Conservation (phyloP, 257 asterid species). For the Buddleja alternifolia region DNA sequence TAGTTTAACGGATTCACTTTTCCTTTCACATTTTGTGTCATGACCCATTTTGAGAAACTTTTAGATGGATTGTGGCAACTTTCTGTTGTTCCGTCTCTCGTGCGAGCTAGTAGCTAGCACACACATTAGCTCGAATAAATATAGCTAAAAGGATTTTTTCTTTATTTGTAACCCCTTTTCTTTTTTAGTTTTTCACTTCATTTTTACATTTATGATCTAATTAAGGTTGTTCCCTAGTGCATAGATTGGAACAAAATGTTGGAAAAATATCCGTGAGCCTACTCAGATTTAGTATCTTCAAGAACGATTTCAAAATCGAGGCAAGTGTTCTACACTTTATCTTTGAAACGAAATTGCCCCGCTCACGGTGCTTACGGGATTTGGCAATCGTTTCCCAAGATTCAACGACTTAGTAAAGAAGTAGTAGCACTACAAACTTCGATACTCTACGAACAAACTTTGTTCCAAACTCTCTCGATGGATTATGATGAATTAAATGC, state of each 20-base stretch:
- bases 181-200: not conserved
- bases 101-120: no score
- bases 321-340: no score
- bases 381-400: not conserved
- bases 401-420: no score
- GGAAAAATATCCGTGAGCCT: no score
- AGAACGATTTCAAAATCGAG: no score
- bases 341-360: no score
- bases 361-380: not conserved
- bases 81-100: not conserved
- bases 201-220: constrained; percentile 60
- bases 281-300: no score
- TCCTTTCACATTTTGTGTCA: not conserved
- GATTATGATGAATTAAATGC: no score
- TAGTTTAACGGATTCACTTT: constrained; percentile 4
- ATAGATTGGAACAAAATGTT: constrained; percentile 34
- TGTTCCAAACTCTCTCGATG: no score
- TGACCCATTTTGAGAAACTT: not conserved
- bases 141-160: not conserved
- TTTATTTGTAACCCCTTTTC: no score
- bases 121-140: not conserved
- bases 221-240: constrained; percentile 68
- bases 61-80: not conserved
- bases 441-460: no score
- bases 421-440: no score